Evolutionary conservation across 352 stramenopile species (phyloP).

Genomic region (Thraustochytrium striatum): DNA sequence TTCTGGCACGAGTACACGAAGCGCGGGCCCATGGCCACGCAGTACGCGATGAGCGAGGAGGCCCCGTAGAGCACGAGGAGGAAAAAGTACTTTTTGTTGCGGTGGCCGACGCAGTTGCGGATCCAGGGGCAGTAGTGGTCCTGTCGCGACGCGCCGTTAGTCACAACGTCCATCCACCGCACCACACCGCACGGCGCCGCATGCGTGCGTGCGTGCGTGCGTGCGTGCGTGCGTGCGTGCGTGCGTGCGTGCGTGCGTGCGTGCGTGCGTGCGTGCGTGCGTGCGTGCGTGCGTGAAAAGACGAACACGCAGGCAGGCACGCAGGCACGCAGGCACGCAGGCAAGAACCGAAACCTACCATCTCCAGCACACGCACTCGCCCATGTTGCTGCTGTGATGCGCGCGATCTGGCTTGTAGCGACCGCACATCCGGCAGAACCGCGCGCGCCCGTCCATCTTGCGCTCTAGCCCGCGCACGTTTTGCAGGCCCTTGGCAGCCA

Average conservation of each 20-base stretch:
- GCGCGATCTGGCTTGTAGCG: conserved; percentile 35
- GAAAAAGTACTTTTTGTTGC: conserved; percentile 53
- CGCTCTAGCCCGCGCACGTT: conserved; percentile 22
- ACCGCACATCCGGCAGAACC: conserved; percentile 41
- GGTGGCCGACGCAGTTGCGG: conserved; percentile 45
- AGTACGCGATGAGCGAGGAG: background rate
- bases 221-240: no score
- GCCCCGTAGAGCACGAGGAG: conserved; percentile 46
- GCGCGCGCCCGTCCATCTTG: conserved; percentile 11
- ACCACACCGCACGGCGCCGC: no score
- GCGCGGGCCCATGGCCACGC: background rate
- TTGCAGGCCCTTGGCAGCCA: background rate
- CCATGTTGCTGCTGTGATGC: conserved; percentile 6
- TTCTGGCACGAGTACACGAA: conserved; percentile 11
- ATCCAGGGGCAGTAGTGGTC: conserved; percentile 70
- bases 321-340: no score
- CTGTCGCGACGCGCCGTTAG: no score
- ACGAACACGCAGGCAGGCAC: no score
- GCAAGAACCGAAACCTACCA: no score
- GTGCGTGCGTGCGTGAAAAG: no score
- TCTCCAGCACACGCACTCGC: conserved; percentile 23
- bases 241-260: no score
- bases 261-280: no score
- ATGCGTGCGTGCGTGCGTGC: no score
- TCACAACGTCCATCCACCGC: no score